Evolutionary conservation across 257 asterid species (phyloP), one percentile per base, ranked within the genome.

Genomic region (Craterostigma plantagineum): DNA sequence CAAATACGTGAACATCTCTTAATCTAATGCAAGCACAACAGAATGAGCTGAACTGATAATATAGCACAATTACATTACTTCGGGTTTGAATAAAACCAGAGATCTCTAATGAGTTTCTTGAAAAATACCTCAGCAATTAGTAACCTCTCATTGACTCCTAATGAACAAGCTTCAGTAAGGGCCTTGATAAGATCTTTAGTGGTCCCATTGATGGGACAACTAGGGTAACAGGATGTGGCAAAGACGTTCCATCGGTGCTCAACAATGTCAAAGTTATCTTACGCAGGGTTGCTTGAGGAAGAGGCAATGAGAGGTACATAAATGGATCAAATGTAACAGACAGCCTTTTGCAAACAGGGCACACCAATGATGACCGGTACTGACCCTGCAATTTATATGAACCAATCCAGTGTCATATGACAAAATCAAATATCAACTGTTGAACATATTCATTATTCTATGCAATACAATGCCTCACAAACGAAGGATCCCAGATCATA

Each of bases 311-410:
- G 15, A 90, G 66, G 59, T 90, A 90, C 98, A 90, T 90, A 60
- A 83, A 90, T 36, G 98, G 93, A 69, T 87, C 95, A 62, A 87
- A 87, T 11, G 90, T 87, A 42, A 82, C 60, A 39, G 98, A 87
- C 54, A 82, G 62, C 69, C 79, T 79, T 63, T 67, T 67, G 68
- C 98, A 90, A 60, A 63, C 52, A 38, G 95, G 98, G 48, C 95
- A 90, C 33, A 79, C 92, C 65, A 90, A 67, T 44, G 78, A 82
- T 52, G 98, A 90, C 53, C 91, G 69, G 59, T 72, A 90, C 61
- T 83, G 98, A 54, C 98, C 98, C 95, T 90, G 83, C 62, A 65
- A 59, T 60, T 42, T 49, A 38, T 43, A 51, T 52, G 39, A 53
- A 54, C 41, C 33, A 53, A 12, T 51, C 43, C 18, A 16, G 51